Conservation (phyloP, 345 rosid genomes). For the Salix suchowensis region DNA sequence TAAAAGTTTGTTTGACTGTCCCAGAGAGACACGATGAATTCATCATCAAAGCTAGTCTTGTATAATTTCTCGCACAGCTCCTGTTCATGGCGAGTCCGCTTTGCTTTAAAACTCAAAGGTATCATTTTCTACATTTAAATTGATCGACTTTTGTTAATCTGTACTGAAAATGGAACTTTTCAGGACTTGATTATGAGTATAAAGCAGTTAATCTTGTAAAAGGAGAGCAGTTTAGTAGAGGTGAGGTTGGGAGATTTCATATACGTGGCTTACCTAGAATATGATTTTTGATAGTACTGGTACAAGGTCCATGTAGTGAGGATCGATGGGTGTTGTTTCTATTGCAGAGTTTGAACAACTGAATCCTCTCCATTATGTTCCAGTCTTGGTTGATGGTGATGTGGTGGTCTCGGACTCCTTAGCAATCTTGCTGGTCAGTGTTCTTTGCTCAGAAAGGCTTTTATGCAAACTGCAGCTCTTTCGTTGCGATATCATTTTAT, state of each 20-base stretch:
- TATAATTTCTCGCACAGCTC: conserved; percentile 58
- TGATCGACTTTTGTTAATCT: background rate
- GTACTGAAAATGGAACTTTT: background rate
- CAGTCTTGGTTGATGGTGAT: conserved; percentile 49
- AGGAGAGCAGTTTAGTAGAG: conserved; percentile 44
- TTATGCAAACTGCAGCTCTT: background rate
- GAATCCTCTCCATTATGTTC: conserved; percentile 45
- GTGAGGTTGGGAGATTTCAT: conserved; percentile 11
- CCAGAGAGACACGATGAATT: background rate
- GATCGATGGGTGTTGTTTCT: conserved; percentile 1
- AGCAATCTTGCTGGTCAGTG: conserved; percentile 49
- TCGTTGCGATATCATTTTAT: too few species aligned
- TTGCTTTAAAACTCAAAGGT: conserved; percentile 54
- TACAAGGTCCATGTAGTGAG: background rate
- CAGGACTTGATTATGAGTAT: conserved; percentile 46
- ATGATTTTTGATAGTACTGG: too few species aligned
- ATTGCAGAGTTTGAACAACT: conserved; percentile 43
- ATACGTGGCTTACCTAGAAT: background rate
- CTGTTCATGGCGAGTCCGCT: conserved; percentile 67
- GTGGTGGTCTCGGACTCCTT: conserved; percentile 46
- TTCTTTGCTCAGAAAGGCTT: background rate
- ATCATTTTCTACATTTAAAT: background rate
- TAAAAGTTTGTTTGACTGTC: background rate
- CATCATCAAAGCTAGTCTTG: conserved; percentile 30
- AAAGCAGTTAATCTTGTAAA: conserved; percentile 42